phyloP scores from a whole-genome alignment of 225 moss, liverwort and hornwort species.

The Bryum argenteum region DNA sequence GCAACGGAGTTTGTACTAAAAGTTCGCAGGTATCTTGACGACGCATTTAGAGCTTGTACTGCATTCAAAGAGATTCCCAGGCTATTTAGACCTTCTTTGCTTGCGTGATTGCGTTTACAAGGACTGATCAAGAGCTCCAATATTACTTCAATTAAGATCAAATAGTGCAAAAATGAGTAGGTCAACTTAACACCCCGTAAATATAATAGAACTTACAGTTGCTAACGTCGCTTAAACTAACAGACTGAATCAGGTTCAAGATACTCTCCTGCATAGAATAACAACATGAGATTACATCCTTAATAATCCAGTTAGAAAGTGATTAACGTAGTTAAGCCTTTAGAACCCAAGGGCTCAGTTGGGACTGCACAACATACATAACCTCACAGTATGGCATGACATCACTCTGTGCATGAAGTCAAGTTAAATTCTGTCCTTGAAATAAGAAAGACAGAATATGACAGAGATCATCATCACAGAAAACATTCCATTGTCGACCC shows the following conservation, averaged over 20 bases:
- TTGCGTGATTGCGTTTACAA: neutral
- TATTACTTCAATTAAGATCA: slow-evolving; percentile 11
- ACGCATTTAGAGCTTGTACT: slow-evolving; percentile 39
- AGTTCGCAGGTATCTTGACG: slow-evolving; percentile 42
- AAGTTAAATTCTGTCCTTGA: neutral
- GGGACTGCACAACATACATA: neutral
- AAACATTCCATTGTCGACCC: neutral
- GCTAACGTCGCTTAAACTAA: slow-evolving; percentile 39
- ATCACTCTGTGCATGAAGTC: neutral
- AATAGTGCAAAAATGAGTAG: slow-evolving; percentile 2
- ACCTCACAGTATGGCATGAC: neutral
- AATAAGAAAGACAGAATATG: neutral
- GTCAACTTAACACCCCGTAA: neutral
- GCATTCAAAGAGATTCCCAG: slow-evolving; percentile 24
- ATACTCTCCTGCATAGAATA: slow-evolving; percentile 46
- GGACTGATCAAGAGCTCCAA: slow-evolving; percentile 8
- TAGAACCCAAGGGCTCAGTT: neutral
- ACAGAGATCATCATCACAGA: neutral
- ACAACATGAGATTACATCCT: slow-evolving; percentile 9
- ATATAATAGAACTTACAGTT: slow-evolving; percentile 42
- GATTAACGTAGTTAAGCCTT: slow-evolving; percentile 1
- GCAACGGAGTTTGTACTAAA: slow-evolving; percentile 40
- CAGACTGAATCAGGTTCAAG: slow-evolving; percentile 49
- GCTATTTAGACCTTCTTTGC: slow-evolving; percentile 15
- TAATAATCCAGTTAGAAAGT: slow-evolving; percentile 18